Conservation (phyloP, 2,329 filamentous ascomycete species). For the Neonectria ditissima region DNA sequence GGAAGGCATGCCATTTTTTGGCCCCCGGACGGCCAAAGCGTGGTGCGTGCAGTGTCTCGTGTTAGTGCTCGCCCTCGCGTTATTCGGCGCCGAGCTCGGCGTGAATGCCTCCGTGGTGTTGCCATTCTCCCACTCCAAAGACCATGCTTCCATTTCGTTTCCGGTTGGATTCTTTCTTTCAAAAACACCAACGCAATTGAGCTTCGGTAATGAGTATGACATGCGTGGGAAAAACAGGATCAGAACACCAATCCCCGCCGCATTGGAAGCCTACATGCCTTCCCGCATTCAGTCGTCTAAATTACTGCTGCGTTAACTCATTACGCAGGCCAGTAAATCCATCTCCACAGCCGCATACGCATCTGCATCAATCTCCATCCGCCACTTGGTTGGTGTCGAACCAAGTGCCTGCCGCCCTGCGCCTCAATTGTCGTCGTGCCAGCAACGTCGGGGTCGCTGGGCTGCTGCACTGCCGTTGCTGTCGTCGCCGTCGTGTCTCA, state of each 20-base stretch:
- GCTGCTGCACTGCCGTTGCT: conserved; percentile 1
- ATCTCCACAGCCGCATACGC: conserved; percentile 21
- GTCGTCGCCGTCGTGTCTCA: conserved; percentile 17
- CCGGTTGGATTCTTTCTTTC: not conserved
- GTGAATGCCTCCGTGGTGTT: conserved; percentile 31
- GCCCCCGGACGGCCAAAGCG: not conserved
- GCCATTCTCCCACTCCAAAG: conserved; percentile 11
- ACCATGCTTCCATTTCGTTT: conserved; percentile 2
- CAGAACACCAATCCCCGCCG: not conserved
- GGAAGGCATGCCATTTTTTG: conserved; percentile 9
- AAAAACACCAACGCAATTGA: conserved; percentile 15
- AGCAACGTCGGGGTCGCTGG: conserved; percentile 7
- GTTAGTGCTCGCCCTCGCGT: conserved; percentile 40
- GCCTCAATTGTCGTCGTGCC: conserved; percentile 14
- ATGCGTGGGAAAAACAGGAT: not conserved
- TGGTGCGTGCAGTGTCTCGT: conserved; percentile 15
- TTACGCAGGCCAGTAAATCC: conserved; percentile 27
- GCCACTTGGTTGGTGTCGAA: conserved; percentile 22
- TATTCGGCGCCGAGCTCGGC: conserved; percentile 42
- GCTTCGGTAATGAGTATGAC: not conserved
- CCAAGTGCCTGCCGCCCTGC: conserved; percentile 13
- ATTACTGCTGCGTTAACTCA: not conserved
- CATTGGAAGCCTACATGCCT: conserved; percentile 7
- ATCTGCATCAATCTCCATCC: conserved; percentile 9
- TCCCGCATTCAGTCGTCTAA: conserved; percentile 11